phyloP scores from a whole-genome alignment of 73 alveolate species.

The Paramecium sonneborni region DNA sequence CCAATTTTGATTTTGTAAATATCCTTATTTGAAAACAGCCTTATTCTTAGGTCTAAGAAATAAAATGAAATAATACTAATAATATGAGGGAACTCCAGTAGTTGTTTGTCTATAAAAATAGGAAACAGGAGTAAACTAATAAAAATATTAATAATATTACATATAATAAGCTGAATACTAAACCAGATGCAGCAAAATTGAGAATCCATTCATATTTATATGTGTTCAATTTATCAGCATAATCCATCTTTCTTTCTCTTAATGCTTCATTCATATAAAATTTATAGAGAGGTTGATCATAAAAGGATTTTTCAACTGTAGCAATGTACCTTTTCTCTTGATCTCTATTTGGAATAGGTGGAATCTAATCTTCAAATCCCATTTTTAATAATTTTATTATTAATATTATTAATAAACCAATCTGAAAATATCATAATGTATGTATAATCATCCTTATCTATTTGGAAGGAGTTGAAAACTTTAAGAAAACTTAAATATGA shows the following conservation, averaged over 20 bases:
- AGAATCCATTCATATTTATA: constrained; percentile 10
- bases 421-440: constrained; percentile 49
- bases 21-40: constrained; percentile 26
- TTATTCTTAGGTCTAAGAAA: background rate
- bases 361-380: constrained; percentile 52
- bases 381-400: background rate
- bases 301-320: background rate
- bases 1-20: background rate
- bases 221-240: constrained; percentile 4
- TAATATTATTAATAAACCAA: constrained; percentile 38
- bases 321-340: background rate
- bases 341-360: constrained; percentile 45
- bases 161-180: background rate
- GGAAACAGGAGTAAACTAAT: constrained; percentile 8
- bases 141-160: background rate
- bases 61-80: background rate
- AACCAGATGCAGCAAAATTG: background rate
- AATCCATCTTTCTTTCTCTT: constrained; percentile 39
- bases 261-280: constrained; percentile 55
- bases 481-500: background rate
- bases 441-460: constrained; percentile 44
- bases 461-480: constrained; percentile 16
- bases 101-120: background rate
- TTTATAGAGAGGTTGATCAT: constrained; percentile 29
- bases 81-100: background rate